Evolutionary conservation across 345 rosid genomes (phyloP).

Genomic region (Hypericum androsaemum): DNA sequence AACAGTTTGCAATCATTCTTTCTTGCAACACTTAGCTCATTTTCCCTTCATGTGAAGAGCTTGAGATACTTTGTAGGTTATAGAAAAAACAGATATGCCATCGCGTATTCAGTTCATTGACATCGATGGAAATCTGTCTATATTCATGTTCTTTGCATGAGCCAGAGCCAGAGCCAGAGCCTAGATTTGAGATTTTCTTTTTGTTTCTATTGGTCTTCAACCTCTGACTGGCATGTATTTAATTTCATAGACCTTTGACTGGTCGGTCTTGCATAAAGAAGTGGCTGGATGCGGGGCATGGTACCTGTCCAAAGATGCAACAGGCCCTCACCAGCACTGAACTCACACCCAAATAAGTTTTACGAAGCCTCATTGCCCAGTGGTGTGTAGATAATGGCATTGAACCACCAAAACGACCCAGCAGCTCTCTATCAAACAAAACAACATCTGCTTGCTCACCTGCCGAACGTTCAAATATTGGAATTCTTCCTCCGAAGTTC

Average conservation of each 20-base stretch:
- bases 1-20: too few species aligned
- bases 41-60: too few species aligned
- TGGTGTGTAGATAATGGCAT: conserved; percentile 93
- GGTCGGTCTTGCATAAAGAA: conserved; percentile 87
- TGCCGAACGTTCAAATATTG: conserved; percentile 63
- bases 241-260: conserved; percentile 65
- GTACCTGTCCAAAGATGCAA: conserved; percentile 94
- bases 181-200: conserved; percentile 1
- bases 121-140: too few species aligned
- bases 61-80: too few species aligned
- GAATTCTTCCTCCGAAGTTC: conserved; percentile 67
- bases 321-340: conserved; percentile 54
- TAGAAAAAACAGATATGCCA: too few species aligned
- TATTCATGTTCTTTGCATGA: background rate
- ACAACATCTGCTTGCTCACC: conserved; percentile 50
- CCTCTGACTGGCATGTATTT: conserved; percentile 12
- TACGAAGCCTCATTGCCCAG: conserved; percentile 93
- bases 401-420: conserved; percentile 76
- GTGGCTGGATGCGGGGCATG: conserved; percentile 84
- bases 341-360: conserved; percentile 78
- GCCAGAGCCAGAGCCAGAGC: too few species aligned
- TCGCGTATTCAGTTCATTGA: too few species aligned
- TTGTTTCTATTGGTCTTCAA: background rate
- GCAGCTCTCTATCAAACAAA: conserved; percentile 56
- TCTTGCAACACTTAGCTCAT: too few species aligned